Base-by-base conservation (phyloP, 768 basidiomycete genomes). In the Rhodocollybia butyracea region DNA sequence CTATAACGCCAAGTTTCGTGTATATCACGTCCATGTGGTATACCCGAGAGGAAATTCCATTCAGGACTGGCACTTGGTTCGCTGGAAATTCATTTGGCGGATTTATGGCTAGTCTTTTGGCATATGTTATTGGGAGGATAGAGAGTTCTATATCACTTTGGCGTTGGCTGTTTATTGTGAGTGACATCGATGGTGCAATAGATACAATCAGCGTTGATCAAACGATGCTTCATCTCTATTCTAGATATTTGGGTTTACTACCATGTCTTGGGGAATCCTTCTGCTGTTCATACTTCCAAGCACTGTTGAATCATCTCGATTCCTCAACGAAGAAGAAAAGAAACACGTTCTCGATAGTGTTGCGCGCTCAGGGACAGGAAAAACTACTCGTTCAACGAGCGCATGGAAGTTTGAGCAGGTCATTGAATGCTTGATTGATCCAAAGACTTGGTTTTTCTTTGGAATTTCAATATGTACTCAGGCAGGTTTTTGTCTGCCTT, bases 401-500 rank as follows among this genome's bases (percentile, higher is more conserved):
- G 30, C 30, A 1, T 47, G 46, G 46, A 47, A 32, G 30, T 47
- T 29, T n/a, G 46, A 47, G 17, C 46, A 47, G 46, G 46, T 13
- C 17, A 22, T 47, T 5, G 46, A 47, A 31, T 47, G 46, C 32
- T 34, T 47, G 31, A 47, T 47, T 22, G 46, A 47, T 19, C 46
- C 46, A 47, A 47, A 47, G 21, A 47, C 46, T 7, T 47, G 46
- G 46, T 5, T 32, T 30, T 34, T 47, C 31, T 47, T 47, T 34
- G 46, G n/a, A 29, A 47, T 47, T 29, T 47, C 46, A 21, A 32
- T 47, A 12, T 47, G 46, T n/a, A 47, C 46, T 19, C 46, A 47
- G 30, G 46, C 32, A n/a, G 32, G 31, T 6, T 4, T 7, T 34
- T 19, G 21, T 5, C n/a, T 24, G 24, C 21, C n/a, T 29, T 13